Conservation (phyloP, 306 rosid species). For the Hylodesmum podocarpum region DNA sequence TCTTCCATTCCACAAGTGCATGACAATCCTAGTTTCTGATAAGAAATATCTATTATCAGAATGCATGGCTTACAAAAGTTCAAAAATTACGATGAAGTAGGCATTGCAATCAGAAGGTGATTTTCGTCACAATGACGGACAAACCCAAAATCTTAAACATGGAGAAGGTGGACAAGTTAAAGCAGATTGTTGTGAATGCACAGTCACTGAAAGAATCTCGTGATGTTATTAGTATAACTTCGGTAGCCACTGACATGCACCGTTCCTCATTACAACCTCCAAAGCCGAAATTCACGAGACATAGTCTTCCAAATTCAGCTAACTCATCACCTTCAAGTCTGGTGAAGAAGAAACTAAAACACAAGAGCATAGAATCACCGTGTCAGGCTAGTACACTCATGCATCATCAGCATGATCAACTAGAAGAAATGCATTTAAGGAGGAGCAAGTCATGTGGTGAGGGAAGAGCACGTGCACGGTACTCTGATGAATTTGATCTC, state of each 20-base stretch:
- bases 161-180: conserved; percentile 50
- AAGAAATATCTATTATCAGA: background rate
- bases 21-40: conserved; percentile 27
- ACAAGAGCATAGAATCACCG: conserved; percentile 40
- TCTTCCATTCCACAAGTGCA: conserved; percentile 22
- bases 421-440: conserved; percentile 37
- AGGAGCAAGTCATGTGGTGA: conserved; percentile 74
- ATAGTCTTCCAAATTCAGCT: conserved; percentile 70
- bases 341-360: conserved; percentile 45
- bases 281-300: conserved; percentile 57
- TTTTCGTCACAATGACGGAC: background rate
- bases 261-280: conserved; percentile 56
- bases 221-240: background rate
- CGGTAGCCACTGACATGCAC: conserved; percentile 18
- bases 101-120: background rate
- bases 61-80: background rate
- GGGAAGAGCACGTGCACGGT: conserved; percentile 42
- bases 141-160: conserved; percentile 13
- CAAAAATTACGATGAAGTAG: background rate
- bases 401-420: conserved; percentile 30
- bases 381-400: conserved; percentile 12
- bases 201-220: conserved; percentile 45
- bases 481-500: conserved; percentile 62
- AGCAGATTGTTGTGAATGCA: conserved; percentile 72
- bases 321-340: conserved; percentile 48